These are phyloP conservation scores for Aphanomyces stellatus DNA, from an alignment of 352 stramenopile genomes.

Conservation along the genomic window DNA sequence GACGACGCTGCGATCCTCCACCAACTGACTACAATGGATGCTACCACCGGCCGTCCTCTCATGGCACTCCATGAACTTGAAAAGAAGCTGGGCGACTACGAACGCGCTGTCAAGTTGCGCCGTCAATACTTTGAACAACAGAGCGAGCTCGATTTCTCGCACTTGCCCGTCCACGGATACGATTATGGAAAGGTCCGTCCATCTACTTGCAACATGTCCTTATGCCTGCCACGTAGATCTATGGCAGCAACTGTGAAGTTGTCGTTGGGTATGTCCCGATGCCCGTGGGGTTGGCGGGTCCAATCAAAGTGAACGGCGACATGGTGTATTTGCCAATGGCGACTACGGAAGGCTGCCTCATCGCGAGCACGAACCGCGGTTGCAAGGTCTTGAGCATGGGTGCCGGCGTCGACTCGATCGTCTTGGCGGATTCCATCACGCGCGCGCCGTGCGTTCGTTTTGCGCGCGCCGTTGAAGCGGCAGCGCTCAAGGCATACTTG, in stretches of 20 bases:
- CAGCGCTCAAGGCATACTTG: conserved; percentile 39
- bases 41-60: conserved; percentile 7
- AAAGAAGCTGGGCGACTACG: conserved; percentile 64
- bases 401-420: conserved; percentile 40
- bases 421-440: conserved; percentile 86
- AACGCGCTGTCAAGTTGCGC: conserved; percentile 65
- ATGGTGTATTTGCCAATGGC: conserved; percentile 86
- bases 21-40: neutral
- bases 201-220: neutral
- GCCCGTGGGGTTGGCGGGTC: conserved; percentile 82
- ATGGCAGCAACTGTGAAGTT: conserved; percentile 89
- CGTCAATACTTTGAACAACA: conserved; percentile 30
- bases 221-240: conserved; percentile 29
- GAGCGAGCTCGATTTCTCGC: conserved; percentile 5
- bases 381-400: conserved; percentile 78
- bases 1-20: conserved; percentile 8
- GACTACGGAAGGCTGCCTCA: conserved; percentile 86
- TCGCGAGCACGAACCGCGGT: conserved; percentile 84
- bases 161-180: conserved; percentile 26
- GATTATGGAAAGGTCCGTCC: conserved; percentile 45
- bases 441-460: conserved; percentile 80
- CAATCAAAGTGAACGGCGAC: conserved; percentile 76
- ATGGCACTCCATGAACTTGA: conserved; percentile 66
- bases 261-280: conserved; percentile 86
- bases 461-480: conserved; percentile 29